Percentiles rank a stretch among this genome's conserved stretches.
Conservation (phyloP, 2,329 filamentous ascomycete genomes). For the Clonostachys byssicola region DNA sequence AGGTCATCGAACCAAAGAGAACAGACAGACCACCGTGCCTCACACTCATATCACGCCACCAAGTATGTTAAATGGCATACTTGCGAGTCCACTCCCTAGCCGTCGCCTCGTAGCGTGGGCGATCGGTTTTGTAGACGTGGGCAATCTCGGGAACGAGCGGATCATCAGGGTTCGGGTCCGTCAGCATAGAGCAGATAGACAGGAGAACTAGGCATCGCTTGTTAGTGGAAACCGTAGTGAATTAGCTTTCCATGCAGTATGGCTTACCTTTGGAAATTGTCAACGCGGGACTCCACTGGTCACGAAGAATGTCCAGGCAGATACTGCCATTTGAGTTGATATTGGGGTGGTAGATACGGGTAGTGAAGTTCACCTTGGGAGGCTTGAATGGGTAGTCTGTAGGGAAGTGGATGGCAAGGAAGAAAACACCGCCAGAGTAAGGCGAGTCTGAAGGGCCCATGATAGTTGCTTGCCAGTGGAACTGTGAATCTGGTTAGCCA, state of each 20-base stretch:
- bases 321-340: slow-evolving; percentile 99
- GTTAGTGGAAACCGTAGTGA: slow-evolving; percentile 2
- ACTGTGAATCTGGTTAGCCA: slow-evolving; percentile 50
- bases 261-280: slow-evolving; percentile 93
- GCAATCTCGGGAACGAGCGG: slow-evolving; percentile 98
- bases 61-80: slow-evolving; percentile 74
- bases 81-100: slow-evolving; percentile 98
- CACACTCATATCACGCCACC: not conserved
- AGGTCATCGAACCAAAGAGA: no score
- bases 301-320: slow-evolving; percentile 95
- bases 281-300: slow-evolving; percentile 98
- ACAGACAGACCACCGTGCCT: no score
- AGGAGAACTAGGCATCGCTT: slow-evolving; percentile 65
- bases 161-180: slow-evolving; percentile 98
- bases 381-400: slow-evolving; percentile 99
- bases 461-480: slow-evolving; percentile 99
- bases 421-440: slow-evolving; percentile 98
- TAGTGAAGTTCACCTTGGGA: slow-evolving; percentile 99
- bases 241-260: not conserved
- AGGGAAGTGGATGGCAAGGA: slow-evolving; percentile 97
- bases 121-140: slow-evolving; percentile 99
- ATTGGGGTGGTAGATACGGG: slow-evolving; percentile 98
- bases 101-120: slow-evolving; percentile 90
- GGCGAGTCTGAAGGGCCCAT: slow-evolving; percentile 99
- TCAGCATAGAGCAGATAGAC: slow-evolving; percentile 99